Percentiles rank a stretch among this genome's conserved stretches.
Conservation (phyloP, 768 basidiomycete species). For the Lentinula raphanica region DNA sequence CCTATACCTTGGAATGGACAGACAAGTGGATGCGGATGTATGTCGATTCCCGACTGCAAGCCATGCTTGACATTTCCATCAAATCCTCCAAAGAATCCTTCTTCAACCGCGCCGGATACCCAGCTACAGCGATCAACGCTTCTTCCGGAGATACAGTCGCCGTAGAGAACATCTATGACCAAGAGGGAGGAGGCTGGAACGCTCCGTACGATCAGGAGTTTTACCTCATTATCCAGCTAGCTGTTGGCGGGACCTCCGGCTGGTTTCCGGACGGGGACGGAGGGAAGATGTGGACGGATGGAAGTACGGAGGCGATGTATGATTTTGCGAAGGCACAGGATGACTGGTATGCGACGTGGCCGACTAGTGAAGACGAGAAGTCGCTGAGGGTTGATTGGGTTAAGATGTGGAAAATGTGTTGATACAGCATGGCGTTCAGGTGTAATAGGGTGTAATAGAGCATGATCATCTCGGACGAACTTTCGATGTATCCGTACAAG, state of each 20-base stretch:
- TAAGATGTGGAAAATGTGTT: constrained; percentile 42
- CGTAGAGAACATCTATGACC: constrained; percentile 60
- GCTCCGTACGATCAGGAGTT: constrained; percentile 89
- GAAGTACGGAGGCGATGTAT: constrained; percentile 51
- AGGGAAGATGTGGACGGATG: constrained; percentile 74
- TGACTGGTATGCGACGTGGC: constrained; percentile 73
- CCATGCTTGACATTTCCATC: constrained; percentile 56
- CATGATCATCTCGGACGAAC: too few species aligned
- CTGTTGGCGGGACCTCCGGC: constrained; percentile 78
- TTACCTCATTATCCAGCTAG: constrained; percentile 72
- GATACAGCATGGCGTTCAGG: too few species aligned
- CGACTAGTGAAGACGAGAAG: constrained; percentile 45
- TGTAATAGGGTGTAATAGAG: too few species aligned
- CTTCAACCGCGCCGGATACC: constrained; percentile 69
- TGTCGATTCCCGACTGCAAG: constrained; percentile 65
- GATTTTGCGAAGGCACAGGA: constrained; percentile 59
- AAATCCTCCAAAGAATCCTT: constrained; percentile 49
- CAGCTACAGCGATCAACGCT: constrained; percentile 54
- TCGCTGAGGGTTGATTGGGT: constrained; percentile 61
- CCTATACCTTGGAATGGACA: constrained; percentile 76
- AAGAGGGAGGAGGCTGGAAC: constrained; percentile 39
- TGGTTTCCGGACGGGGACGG: constrained; percentile 85
- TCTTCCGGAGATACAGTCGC: constrained; percentile 32
- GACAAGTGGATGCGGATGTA: constrained; percentile 65
- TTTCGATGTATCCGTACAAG: too few species aligned